Conservation (phyloP, 108 stramenopile genomes). For the Pseudonitzschia pungens region DNA sequence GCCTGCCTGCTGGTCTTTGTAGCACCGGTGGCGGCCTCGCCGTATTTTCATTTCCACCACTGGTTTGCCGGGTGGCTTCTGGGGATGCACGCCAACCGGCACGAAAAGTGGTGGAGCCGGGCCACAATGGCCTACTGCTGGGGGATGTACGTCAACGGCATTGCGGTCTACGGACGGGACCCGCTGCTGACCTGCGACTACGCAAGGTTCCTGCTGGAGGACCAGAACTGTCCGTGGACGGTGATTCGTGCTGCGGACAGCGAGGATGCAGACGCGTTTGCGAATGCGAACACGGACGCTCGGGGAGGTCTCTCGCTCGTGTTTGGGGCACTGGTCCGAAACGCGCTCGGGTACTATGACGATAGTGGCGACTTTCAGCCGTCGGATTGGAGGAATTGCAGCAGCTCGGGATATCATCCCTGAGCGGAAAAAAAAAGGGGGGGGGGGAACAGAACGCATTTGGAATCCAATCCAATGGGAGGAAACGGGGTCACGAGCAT, state of each 20-base stretch:
- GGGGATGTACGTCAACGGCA: conserved; percentile 65
- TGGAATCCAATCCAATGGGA: no score
- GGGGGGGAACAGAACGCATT: no score
- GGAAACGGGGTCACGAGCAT: no score
- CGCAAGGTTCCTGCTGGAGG: conserved; percentile 48
- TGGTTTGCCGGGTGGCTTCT: conserved; percentile 59
- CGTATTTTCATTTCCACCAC: conserved; percentile 79
- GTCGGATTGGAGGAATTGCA: conserved; percentile 57
- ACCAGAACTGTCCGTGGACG: conserved; percentile 42
- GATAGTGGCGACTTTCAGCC: neutral
- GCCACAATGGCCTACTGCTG: conserved; percentile 49
- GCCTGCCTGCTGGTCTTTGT: neutral
- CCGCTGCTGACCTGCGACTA: conserved; percentile 67
- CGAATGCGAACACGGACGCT: no score
- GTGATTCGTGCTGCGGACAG: no score
- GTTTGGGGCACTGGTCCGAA: no score
- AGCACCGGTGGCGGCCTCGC: conserved; percentile 33
- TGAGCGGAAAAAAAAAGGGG: conserved; percentile 20
- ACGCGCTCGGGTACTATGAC: conserved; percentile 6
- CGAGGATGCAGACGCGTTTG: no score
- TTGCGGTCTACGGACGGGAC: conserved; percentile 67
- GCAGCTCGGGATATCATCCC: conserved; percentile 43
- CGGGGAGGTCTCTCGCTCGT: no score
- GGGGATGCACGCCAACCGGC: conserved; percentile 45
- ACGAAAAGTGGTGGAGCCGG: conserved; percentile 22